A percentile compares a stretch with the other conserved stretches of the same genome.
These are phyloP conservation scores for Hypoxylon sp. DNA, from an alignment of 2,329 filamentous ascomycete species.

Conservation along the genomic window DNA sequence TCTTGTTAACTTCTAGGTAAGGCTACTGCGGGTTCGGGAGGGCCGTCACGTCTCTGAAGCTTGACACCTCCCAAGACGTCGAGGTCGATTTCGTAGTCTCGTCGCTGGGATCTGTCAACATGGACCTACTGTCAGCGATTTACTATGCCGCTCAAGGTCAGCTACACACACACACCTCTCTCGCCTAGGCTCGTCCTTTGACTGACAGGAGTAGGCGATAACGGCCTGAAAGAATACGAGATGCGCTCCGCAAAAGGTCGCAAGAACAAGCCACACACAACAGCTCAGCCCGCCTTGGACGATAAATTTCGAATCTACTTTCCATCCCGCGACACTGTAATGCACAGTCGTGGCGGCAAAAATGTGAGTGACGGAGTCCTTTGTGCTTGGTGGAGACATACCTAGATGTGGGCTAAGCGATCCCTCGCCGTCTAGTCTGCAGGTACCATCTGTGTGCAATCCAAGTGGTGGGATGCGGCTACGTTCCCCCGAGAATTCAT, in stretches of 20 bases:
- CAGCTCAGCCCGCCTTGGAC: slow-evolving; percentile 42
- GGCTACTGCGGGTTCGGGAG: slow-evolving; percentile 79
- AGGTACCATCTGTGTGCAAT: slow-evolving; percentile 83
- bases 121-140: slow-evolving; percentile 67
- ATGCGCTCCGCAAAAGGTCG: slow-evolving; percentile 47
- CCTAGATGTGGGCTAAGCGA: slow-evolving; percentile 2
- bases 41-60: slow-evolving; percentile 69
- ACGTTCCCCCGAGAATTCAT: slow-evolving; percentile 77
- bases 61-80: slow-evolving; percentile 62
- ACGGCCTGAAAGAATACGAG: slow-evolving; percentile 56
- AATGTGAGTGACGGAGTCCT: slow-evolving; percentile 54
- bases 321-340: slow-evolving; percentile 75
- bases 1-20: slow-evolving; percentile 40
- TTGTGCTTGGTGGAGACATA: background rate
- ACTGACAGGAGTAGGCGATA: slow-evolving; percentile 46
- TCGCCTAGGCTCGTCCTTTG: background rate
- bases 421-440: slow-evolving; percentile 59
- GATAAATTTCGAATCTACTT: slow-evolving; percentile 79
- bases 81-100: slow-evolving; percentile 81
- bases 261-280: slow-evolving; percentile 43
- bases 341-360: slow-evolving; percentile 67
- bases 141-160: slow-evolving; percentile 64
- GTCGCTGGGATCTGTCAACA: slow-evolving; percentile 80
- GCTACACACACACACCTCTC: slow-evolving; percentile 26
- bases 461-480: slow-evolving; percentile 72